A percentile compares a stretch with the other conserved stretches of the same genome.
phyloP scores from a whole-genome alignment of 1,284 basidiomycete species.

The Papiliotrema terrestris region DNA sequence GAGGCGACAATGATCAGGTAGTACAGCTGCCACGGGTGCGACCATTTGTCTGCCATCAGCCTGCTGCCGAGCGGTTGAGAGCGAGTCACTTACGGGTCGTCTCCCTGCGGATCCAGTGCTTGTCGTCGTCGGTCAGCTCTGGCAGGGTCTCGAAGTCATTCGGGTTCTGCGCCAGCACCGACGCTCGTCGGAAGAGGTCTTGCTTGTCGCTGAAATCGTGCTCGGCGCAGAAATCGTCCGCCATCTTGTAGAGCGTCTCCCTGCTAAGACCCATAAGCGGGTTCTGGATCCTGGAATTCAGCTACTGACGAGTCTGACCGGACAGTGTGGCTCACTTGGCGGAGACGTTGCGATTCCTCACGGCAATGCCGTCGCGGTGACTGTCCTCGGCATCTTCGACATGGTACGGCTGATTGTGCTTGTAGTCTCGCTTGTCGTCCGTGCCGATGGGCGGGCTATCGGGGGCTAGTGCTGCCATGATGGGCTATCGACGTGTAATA shows the following conservation, averaged over 20 bases:
- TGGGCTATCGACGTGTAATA: too few species aligned
- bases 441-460: too few species aligned
- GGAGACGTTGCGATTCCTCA: slow-evolving; percentile 20
- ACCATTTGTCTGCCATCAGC: slow-evolving; percentile 20
- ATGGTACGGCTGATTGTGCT: slow-evolving; percentile 8
- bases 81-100: slow-evolving; percentile 55
- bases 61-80: not conserved
- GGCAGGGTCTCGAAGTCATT: slow-evolving; percentile 56
- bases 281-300: not conserved
- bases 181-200: slow-evolving; percentile 59
- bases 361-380: slow-evolving; percentile 3
- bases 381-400: slow-evolving; percentile 14
- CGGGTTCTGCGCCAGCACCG: slow-evolving; percentile 61
- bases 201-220: slow-evolving; percentile 48
- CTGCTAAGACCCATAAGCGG: slow-evolving; percentile 28
- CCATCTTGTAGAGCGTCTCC: slow-evolving; percentile 55
- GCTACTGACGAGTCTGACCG: slow-evolving; percentile 12
- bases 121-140: slow-evolving; percentile 62
- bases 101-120: slow-evolving; percentile 53
- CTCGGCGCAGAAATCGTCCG: slow-evolving; percentile 56
- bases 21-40: slow-evolving; percentile 59
- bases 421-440: not conserved
- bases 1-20: slow-evolving; percentile 39
- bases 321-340: slow-evolving; percentile 20
- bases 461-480: too few species aligned